These are phyloP conservation scores for Sonneratia caseolaris DNA, from an alignment of 345 rosid species.

Conservation along the genomic window DNA sequence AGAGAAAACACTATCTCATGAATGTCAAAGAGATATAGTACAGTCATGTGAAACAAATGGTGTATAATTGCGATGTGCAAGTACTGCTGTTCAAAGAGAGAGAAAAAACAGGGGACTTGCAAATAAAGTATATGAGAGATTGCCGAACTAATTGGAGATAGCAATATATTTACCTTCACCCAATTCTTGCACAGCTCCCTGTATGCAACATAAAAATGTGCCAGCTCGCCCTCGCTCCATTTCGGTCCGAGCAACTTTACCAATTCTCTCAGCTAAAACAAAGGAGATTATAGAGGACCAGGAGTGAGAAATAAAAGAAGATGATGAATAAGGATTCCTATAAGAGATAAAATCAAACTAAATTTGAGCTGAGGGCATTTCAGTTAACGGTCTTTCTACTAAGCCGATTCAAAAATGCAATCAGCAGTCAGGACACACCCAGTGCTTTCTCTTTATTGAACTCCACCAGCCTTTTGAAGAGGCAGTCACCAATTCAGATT, in stretches of 20 bases:
- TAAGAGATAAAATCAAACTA: too few relatives aligned
- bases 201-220: neutral
- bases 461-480: neutral
- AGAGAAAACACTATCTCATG: too few relatives aligned
- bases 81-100: too few relatives aligned
- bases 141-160: neutral
- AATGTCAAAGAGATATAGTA: too few relatives aligned
- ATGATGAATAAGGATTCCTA: too few relatives aligned
- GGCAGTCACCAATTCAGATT: neutral
- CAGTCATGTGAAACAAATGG: too few relatives aligned
- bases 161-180: neutral
- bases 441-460: neutral
- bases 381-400: too few relatives aligned
- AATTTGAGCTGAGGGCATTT: too few relatives aligned
- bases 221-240: neutral
- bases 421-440: neutral
- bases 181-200: neutral
- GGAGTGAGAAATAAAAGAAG: too few relatives aligned
- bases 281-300: neutral
- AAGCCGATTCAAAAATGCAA: too few relatives aligned
- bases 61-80: too few relatives aligned
- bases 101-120: neutral
- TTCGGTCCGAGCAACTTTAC: neutral
- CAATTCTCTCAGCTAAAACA: neutral
- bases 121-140: neutral